Conservation (phyloP, 2,329 filamentous ascomycete species). For the Clonostachys rhizophaga region DNA sequence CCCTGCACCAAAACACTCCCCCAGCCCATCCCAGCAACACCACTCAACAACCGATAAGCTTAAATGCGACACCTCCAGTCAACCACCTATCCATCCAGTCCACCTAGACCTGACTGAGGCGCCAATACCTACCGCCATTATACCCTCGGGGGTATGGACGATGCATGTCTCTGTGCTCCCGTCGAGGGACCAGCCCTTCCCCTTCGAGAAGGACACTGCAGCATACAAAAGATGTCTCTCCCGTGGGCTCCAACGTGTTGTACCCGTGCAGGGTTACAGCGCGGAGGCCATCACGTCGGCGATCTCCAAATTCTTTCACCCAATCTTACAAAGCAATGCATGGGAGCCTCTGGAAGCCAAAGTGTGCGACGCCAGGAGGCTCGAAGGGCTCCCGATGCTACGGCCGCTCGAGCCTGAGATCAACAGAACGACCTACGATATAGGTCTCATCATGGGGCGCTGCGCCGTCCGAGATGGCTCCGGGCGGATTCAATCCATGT, state of each 20-base stretch:
- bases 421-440: conserved; percentile 36
- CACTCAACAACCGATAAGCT: not conserved
- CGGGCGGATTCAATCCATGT: conserved; percentile 54
- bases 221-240: conserved; percentile 59
- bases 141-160: conserved; percentile 42
- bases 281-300: conserved; percentile 43
- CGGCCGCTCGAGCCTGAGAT: conserved; percentile 42
- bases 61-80: not conserved
- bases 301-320: conserved; percentile 42
- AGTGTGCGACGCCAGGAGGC: conserved; percentile 48
- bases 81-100: not conserved
- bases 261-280: conserved; percentile 45
- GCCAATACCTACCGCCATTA: not conserved
- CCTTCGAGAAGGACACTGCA: conserved; percentile 57
- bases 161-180: conserved; percentile 57
- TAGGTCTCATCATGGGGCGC: conserved; percentile 44
- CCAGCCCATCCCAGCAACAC: conserved; percentile 5
- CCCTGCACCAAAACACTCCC: not conserved
- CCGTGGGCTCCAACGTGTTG: conserved; percentile 52
- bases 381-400: conserved; percentile 55
- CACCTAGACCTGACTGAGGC: not conserved
- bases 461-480: conserved; percentile 51
- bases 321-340: conserved; percentile 39
- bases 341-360: conserved; percentile 57
- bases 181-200: conserved; percentile 47